Conservation (phyloP, 2,329 filamentous ascomycete species). For the Calonectria montana region DNA sequence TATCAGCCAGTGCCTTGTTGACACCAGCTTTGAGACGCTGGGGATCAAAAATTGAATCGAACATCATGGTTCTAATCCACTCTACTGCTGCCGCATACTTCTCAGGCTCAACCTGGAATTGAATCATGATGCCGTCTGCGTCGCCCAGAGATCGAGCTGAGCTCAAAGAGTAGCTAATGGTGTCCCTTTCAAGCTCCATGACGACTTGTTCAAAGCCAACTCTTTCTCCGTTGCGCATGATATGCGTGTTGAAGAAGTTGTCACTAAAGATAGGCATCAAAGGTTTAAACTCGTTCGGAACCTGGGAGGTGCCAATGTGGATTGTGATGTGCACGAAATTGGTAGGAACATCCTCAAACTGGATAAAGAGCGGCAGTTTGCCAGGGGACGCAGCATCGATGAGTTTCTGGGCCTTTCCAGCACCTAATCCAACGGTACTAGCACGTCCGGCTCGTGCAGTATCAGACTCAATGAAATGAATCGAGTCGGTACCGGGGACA, state of each 20-base stretch:
- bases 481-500: constrained; percentile 88
- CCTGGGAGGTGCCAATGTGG: constrained; percentile 79
- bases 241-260: constrained; percentile 94
- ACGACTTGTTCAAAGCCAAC: constrained; percentile 94
- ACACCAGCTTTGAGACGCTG: constrained; percentile 71
- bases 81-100: constrained; percentile 86
- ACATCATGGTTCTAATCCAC: constrained; percentile 89
- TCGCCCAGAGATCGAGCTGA: constrained; percentile 78
- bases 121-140: constrained; percentile 82
- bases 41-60: constrained; percentile 88
- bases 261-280: constrained; percentile 86
- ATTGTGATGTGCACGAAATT: constrained; percentile 91
- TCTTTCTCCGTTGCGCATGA: constrained; percentile 78
- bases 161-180: constrained; percentile 83
- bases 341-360: constrained; percentile 94
- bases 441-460: constrained; percentile 88
- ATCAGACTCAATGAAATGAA: constrained; percentile 91
- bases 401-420: constrained; percentile 78
- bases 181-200: constrained; percentile 90
- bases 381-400: constrained; percentile 75
- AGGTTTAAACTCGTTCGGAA: constrained; percentile 87
- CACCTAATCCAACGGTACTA: constrained; percentile 72
- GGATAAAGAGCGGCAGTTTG: constrained; percentile 85
- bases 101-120: constrained; percentile 86
- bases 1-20: constrained; percentile 87